phyloP scores from a whole-genome alignment of 2,329 filamentous ascomycete species.

The Aureobasidium sp. region DNA sequence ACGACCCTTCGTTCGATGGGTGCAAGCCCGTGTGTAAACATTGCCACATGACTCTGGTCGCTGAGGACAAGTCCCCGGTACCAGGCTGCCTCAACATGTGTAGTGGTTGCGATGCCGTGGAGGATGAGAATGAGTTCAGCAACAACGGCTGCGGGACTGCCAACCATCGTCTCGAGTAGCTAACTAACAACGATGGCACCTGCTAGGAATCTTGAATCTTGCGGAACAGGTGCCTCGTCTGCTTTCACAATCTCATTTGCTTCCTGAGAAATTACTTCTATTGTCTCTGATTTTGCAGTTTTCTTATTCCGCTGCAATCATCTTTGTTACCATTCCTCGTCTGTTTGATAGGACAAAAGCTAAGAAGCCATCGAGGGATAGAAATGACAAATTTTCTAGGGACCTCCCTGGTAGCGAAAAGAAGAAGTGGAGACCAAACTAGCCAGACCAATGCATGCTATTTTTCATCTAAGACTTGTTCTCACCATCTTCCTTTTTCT shows the following conservation, averaged over 20 bases:
- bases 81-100: neutral
- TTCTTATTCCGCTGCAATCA: too few relatives aligned
- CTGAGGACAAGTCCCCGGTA: neutral
- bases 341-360: too few relatives aligned
- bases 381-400: neutral
- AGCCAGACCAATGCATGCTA: neutral
- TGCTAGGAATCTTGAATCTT: neutral
- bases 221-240: too few relatives aligned
- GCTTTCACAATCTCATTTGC: too few relatives aligned
- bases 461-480: neutral
- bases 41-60: too few relatives aligned
- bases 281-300: too few relatives aligned
- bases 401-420: neutral
- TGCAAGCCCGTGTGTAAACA: too few relatives aligned
- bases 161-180: neutral
- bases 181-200: neutral
- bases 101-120: neutral
- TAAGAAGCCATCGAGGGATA: neutral
- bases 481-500: neutral
- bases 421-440: too few relatives aligned
- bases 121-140: neutral
- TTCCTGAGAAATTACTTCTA: too few relatives aligned
- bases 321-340: too few relatives aligned
- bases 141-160: neutral
- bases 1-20: too few relatives aligned